Percentiles rank a stretch among this genome's conserved stretches.
Evolutionary conservation across 148 eudicot genomes (phyloP).

Genomic region (Rhododendron simsii): DNA sequence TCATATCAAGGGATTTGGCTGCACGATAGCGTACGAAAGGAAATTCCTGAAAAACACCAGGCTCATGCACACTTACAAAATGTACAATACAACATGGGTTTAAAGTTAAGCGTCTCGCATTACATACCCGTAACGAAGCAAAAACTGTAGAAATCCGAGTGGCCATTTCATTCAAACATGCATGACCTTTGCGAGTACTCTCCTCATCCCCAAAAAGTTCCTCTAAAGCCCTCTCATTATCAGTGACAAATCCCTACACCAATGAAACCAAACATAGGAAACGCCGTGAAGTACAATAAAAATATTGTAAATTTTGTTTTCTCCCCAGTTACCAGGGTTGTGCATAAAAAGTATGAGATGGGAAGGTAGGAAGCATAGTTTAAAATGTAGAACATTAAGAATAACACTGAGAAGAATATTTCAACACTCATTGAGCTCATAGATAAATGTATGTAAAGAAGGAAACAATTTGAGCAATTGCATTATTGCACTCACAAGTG

Average conservation of each 20-base stretch:
- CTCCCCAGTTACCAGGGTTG: neutral
- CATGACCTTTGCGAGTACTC: slow-evolving; percentile 61
- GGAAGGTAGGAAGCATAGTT: neutral
- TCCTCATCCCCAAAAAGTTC: slow-evolving; percentile 92
- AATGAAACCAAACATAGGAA: slow-evolving; percentile 1
- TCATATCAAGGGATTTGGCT: slow-evolving; percentile 80
- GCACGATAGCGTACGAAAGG: slow-evolving; percentile 95
- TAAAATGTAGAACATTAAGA: neutral
- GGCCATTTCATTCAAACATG: slow-evolving; percentile 76
- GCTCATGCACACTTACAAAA: slow-evolving; percentile 6
- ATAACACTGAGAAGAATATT: neutral
- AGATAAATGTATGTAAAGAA: neutral
- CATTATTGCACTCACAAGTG: neutral
- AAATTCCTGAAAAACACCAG: slow-evolving; percentile 56
- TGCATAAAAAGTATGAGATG: neutral
- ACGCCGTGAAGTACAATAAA: neutral
- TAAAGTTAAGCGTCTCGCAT: neutral
- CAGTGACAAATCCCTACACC: slow-evolving; percentile 76
- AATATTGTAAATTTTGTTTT: neutral
- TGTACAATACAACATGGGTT: neutral
- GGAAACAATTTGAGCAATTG: neutral
- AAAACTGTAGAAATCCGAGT: slow-evolving; percentile 78
- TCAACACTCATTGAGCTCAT: neutral
- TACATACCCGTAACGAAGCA: slow-evolving; percentile 82
- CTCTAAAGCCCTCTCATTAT: slow-evolving; percentile 83